These are phyloP conservation scores for Phytophthora pini DNA, from an alignment of 352 stramenopile species.

Conservation along the genomic window DNA sequence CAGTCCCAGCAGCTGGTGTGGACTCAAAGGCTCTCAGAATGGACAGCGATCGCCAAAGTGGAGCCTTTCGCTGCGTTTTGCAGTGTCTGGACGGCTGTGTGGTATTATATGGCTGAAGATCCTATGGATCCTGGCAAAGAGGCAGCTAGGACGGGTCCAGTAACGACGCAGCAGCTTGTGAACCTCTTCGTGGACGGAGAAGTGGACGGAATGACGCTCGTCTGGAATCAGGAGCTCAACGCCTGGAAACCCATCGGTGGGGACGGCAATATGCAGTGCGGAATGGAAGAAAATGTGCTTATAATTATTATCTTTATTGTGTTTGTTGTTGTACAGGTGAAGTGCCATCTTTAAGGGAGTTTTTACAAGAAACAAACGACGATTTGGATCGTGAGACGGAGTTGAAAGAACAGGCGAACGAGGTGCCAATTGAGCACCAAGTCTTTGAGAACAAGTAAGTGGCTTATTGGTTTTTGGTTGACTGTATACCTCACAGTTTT, in stretches of 20 bases:
- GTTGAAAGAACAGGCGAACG: constrained; percentile 47
- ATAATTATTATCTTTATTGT: constrained; percentile 5
- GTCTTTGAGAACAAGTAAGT: constrained; percentile 62
- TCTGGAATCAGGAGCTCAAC: constrained; percentile 61
- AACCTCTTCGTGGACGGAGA: constrained; percentile 67
- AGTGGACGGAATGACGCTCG: constrained; percentile 76
- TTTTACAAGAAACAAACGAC: constrained; percentile 73
- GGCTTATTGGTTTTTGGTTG: neutral
- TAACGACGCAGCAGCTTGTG: constrained; percentile 64
- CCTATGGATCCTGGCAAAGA: constrained; percentile 1
- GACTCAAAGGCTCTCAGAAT: constrained; percentile 68
- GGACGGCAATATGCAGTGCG: constrained; percentile 4
- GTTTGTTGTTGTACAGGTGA: constrained; percentile 43
- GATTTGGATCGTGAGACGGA: constrained; percentile 63
- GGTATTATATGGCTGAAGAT: constrained; percentile 66
- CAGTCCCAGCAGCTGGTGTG: constrained; percentile 73
- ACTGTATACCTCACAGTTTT: neutral
- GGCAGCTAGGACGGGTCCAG: constrained; percentile 40
- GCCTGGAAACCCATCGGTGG: constrained; percentile 67
- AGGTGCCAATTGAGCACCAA: constrained; percentile 53
- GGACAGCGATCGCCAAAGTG: constrained; percentile 49
- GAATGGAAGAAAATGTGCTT: neutral
- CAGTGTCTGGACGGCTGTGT: constrained; percentile 57
- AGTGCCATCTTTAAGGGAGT: constrained; percentile 67
- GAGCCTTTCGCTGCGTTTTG: constrained; percentile 66